These are phyloP conservation scores for Coemansia sp. DNA, from an alignment of 192 early-diverging fungal species.

Conservation along the genomic window DNA sequence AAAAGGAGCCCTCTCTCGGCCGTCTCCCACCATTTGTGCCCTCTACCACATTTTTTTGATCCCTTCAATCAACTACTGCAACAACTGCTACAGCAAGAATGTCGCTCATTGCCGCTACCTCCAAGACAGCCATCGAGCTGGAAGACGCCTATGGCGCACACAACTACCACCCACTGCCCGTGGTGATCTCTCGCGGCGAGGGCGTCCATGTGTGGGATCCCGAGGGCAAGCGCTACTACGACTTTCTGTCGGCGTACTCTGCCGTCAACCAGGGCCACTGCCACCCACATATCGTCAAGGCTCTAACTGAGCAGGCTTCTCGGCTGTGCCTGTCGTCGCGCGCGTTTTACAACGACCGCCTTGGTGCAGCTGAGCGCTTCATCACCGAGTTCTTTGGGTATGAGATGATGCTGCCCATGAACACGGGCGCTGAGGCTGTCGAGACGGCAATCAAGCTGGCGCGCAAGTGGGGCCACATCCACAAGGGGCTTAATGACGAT, in stretches of 20 bases:
- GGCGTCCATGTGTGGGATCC: slow-evolving; percentile 95
- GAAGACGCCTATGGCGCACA: slow-evolving; percentile 91
- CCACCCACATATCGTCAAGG: slow-evolving; percentile 93
- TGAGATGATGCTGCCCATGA: slow-evolving; percentile 99
- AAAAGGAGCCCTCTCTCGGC: not conserved
- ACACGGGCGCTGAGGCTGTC: slow-evolving; percentile 98
- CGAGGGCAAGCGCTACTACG: slow-evolving; percentile 77
- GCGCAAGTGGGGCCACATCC: slow-evolving; percentile 93
- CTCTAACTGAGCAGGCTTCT: slow-evolving; percentile 87
- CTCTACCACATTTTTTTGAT: not conserved
- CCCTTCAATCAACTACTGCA: not conserved
- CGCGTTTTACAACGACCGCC: slow-evolving; percentile 96
- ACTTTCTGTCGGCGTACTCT: slow-evolving; percentile 79
- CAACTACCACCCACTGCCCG: slow-evolving; percentile 98
- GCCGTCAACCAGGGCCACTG: slow-evolving; percentile 90
- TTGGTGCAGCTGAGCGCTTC: slow-evolving; percentile 89
- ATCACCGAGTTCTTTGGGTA: slow-evolving; percentile 92
- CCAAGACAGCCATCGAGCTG: slow-evolving; percentile 65
- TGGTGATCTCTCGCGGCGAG: slow-evolving; percentile 84
- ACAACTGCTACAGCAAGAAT: not conserved
- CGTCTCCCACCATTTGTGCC: not conserved
- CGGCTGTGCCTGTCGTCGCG: slow-evolving; percentile 86
- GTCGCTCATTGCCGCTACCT: slow-evolving; percentile 13
- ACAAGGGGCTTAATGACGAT: slow-evolving; percentile 83
- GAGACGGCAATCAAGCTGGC: slow-evolving; percentile 98